Evolutionary conservation across 495 filamentous ascomycete genomes (phyloP), one percentile per base, ranked within the genome.

Genomic region (Tuber brumale): DNA sequence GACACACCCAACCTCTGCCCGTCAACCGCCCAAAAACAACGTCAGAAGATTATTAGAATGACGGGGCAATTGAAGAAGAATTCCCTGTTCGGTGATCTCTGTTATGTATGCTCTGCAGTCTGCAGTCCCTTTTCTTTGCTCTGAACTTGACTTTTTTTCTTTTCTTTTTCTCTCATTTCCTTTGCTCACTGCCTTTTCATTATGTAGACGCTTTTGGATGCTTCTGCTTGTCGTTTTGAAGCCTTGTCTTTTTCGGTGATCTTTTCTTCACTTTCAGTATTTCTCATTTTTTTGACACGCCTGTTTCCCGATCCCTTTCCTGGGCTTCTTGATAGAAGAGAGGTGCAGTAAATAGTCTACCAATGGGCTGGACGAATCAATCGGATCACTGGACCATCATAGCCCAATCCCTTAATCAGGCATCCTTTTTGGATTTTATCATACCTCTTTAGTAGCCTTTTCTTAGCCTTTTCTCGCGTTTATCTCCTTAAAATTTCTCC

Each of bases 311-410:
- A 81, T 79, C 76, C 76, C 79, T 76, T 75, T 83, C 75, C 79
- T 74, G 81, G 76, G 77, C 74, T 82, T 76, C 77, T 79, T 77
- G 76, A 70, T 74, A 78, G 78, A 76, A 42, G 66, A 37, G 76
- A 72, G 75, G 77, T 72, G 77, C 77, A 83, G 74, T 84, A 77
- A 82, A 77, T 77, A 37, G 37, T 1, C 37, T 37, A 21, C 69
- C 71, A 75, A 39, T 77, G 76, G 75, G 71, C 80, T 81, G 81
- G 82, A 82, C 81, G 76, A 81, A 83, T 82, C 82, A 83, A 83
- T 81, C 76, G 78, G 82, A 84, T 84, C 82, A 81, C 75, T 75
- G 77, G 82, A 76, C 75, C 81, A 82, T 76, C 75, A n/a, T 43
- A 71, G 74, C 48, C 76, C 76, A 79, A 76, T 73, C 72, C 78